Conservation (phyloP, 169 alveolate genomes). For the Cryptosporidium viatorum region DNA sequence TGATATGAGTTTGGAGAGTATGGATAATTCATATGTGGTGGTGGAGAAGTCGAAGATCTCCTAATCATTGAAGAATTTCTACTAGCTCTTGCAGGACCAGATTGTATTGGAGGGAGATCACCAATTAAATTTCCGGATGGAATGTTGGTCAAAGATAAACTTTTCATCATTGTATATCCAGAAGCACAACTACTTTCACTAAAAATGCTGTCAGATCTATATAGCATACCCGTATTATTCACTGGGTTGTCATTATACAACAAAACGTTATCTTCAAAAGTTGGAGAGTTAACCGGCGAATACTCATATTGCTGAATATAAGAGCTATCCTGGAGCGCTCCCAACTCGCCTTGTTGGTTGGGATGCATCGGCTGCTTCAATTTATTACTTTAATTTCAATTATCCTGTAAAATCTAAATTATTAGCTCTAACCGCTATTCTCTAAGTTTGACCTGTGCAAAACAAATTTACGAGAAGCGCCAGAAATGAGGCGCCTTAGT, state of each 20-base stretch:
- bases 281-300: constrained; percentile 16
- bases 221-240: not conserved
- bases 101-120: not conserved
- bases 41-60: constrained; percentile 56
- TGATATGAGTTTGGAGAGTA: constrained; percentile 55
- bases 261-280: constrained; percentile 26
- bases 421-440: not conserved
- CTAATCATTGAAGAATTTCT: constrained; percentile 9
- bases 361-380: constrained; percentile 21
- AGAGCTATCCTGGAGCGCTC: constrained; percentile 18
- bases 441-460: constrained; percentile 14
- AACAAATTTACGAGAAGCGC: constrained; percentile 14
- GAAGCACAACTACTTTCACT: constrained; percentile 29
- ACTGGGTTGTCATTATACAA: constrained; percentile 6
- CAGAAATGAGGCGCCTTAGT: constrained; percentile 13
- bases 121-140: not conserved
- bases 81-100: constrained; percentile 24
- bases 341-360: constrained; percentile 21
- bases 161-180: constrained; percentile 49
- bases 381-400: not conserved
- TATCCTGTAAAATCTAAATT: not conserved
- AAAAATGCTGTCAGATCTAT: constrained; percentile 61
- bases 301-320: constrained; percentile 48
- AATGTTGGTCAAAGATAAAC: constrained; percentile 3
- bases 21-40: constrained; percentile 19